Evolutionary conservation across 2,329 filamentous ascomycete species (phyloP).

Genomic region (Alternaria panax): DNA sequence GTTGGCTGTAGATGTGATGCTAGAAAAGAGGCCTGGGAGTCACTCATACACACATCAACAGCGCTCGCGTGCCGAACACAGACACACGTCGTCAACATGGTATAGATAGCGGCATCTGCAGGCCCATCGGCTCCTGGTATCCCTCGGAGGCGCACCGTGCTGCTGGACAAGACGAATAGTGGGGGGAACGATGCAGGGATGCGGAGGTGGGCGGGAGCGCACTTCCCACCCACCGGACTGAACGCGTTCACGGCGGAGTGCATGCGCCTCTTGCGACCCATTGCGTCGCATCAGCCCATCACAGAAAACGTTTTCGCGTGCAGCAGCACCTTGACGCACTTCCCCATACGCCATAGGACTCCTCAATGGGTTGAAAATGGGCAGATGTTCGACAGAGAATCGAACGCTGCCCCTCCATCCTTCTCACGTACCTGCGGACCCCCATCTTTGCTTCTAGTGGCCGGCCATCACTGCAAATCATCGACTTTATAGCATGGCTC

Average conservation of each 20-base stretch:
- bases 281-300: conserved; percentile 37
- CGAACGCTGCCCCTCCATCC: conserved; percentile 26
- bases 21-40: neutral
- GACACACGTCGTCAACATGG: neutral
- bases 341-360: conserved; percentile 16
- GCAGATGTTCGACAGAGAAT: conserved; percentile 29
- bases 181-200: conserved; percentile 28
- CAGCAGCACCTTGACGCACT: conserved; percentile 12
- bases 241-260: conserved; percentile 16
- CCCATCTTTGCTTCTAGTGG: conserved; percentile 42
- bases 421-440: conserved; percentile 22
- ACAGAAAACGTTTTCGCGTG: conserved; percentile 24
- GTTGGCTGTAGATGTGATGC: neutral
- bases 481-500: conserved; percentile 42
- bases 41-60: neutral
- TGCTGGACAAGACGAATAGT: conserved; percentile 28
- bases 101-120: neutral
- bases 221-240: conserved; percentile 22
- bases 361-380: conserved; percentile 35
- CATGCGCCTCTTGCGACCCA: conserved; percentile 20
- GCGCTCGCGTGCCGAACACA: neutral
- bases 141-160: neutral
- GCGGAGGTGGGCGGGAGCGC: conserved; percentile 15
- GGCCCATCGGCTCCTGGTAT: conserved; percentile 4
- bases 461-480: conserved; percentile 9